Evolutionary conservation across 1,284 basidiomycete genomes (phyloP), one percentile per base, ranked within the genome.

Genomic region (Fomitopsis palustris): DNA sequence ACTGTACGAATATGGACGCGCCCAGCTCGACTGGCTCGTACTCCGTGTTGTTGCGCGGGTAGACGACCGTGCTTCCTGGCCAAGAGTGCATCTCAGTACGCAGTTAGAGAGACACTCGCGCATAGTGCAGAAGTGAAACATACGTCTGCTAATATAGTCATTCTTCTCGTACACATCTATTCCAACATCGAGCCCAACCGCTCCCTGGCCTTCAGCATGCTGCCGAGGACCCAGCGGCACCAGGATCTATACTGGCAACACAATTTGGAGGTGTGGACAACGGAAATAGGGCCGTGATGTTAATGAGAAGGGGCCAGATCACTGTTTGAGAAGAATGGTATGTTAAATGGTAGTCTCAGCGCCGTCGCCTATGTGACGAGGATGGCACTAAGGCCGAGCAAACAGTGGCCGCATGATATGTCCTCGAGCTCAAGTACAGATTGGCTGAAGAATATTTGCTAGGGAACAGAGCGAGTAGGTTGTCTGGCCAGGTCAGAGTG

Each of bases 221-320:
- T 9, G 94, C 91, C 12, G 90, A 87, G 10, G 85, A 86, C 2
- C 95, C 95, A 8, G 83, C 91, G 8, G 95, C 92, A 21, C 95
- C 95, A 0, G 94, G 93, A 38, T 95, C 95, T 45, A 96, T 84
- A 67, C 96, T 86, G 7, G 94, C 94, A 62, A 96, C 62, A 51
- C 69, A 65, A 60, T 68, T 69, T 0, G 61, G 59, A 59, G 69
- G 39, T 2, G 43, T 35, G 1, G 47, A 54, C 2, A 56, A 27
- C 9, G 53, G 53, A 8, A 59, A 53, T 2, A 54, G 27, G 7
- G 29, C 41, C 14, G 4, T 31, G 52, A 53, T 29, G 45, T 47
- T 25, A 19, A 39, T 42, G 35, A 60, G 59, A 25, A n/a, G 61
- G 54, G 17, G 42, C 56, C 31, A 61, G 65, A 8, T 59, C 52